A percentile compares a stretch with the other conserved stretches of the same genome.
Evolutionary conservation across 331 rosid species (phyloP).

Genomic region (Stylosanthes scabra): DNA sequence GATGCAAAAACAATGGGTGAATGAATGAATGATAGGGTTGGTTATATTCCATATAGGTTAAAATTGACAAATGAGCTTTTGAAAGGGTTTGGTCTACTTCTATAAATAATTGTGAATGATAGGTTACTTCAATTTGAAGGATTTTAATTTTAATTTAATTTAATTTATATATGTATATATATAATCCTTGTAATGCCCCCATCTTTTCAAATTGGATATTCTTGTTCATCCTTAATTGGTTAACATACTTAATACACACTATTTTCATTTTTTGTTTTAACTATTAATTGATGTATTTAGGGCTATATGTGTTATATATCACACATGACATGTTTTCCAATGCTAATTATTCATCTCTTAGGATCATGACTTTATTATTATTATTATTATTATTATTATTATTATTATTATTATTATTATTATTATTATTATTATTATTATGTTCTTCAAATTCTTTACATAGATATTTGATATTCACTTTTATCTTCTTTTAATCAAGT

Average conservation of each 20-base stretch:
- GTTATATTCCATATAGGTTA: conserved; percentile 29
- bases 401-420: no score
- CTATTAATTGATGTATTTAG: not conserved
- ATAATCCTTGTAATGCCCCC: not conserved
- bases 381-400: no score
- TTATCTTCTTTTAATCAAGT: not conserved
- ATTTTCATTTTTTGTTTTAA: not conserved
- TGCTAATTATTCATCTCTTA: not conserved
- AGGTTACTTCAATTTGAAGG: conserved; percentile 18
- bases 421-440: no score
- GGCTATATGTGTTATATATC: not conserved
- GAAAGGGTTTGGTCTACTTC: conserved; percentile 34
- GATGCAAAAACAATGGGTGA: conserved; percentile 29
- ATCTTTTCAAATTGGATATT: not conserved
- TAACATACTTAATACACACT: not conserved
- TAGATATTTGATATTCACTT: not conserved
- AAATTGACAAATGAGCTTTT: conserved; percentile 44
- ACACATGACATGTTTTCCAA: not conserved
- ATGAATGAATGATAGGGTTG: conserved; percentile 7
- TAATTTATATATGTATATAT: no score
- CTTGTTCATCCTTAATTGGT: not conserved
- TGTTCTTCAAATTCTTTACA: not conserved
- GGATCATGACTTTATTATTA: not conserved
- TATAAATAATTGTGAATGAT: conserved; percentile 31
- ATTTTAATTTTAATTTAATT: not conserved